Base-by-base conservation (phyloP, 345 rosid species). In the Eucalyptus melliodora region DNA sequence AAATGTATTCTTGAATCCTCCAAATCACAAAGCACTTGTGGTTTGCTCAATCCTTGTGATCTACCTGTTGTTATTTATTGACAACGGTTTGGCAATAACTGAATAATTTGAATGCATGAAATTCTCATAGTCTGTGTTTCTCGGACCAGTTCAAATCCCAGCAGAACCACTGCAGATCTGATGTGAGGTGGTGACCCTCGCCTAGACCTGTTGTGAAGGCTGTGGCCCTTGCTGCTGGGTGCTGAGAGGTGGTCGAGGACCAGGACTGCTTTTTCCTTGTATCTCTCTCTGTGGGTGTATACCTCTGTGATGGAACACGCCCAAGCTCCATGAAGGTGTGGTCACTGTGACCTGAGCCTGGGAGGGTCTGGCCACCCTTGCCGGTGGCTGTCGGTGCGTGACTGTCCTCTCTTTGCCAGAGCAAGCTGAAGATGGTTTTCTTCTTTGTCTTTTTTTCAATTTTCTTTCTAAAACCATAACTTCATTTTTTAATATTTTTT, bases 361-460 rank as follows among this genome's bases (percentile, higher is more conserved):
- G 42, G 24, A 34, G 12, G 13, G 26, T 69, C 44, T 69, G 81
- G 26, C 81, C 81, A 34, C 44, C 44, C 42, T 17, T 34, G 14
- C 8, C 1, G 1, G 81, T 69, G 81, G 81, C 44, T 5, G 8
- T 31, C 7, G 7, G 26, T 34, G 26, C 0, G 1, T 69, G 44
- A 17, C 44, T 69, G 44, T 4, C 44, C 13, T 69, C 13, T 69
- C 2, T 34, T 34, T 69, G 81, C 44, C 13, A 19, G 44, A 69
- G 44, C 44, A 69, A 69, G 21, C 13, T 69, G 24, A 69, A 69
- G 44, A 69, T 69, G 44, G 44, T 34, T 69, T 69, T 69, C 26
- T 26, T 69, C 0, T 34, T 34, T 12, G 2, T 1, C 2, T 1
- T 13, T 49, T 49, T 49, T 4, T 1, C 50, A 49, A 49, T 49